Evolutionary conservation across 371 early-diverging fungal genomes (phyloP), one percentile per base, ranked within the genome.

Genomic region (Mortierella sp.): DNA sequence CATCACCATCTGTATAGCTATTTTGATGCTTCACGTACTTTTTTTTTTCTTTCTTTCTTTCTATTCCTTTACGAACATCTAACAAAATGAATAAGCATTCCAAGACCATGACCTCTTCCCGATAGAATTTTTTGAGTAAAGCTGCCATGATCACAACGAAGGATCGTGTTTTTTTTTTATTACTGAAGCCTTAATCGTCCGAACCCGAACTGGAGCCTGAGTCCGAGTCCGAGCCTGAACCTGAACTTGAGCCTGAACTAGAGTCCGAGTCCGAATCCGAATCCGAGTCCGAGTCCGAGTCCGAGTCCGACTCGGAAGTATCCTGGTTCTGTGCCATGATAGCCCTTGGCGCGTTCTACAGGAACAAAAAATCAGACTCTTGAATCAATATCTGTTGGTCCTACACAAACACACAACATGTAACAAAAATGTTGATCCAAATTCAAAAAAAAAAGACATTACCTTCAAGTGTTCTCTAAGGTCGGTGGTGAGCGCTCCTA

Each of bases 401-500:
- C 26, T 26, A 10, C 5, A 7, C 6, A 12, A 24, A 48, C 26
- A n/a, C 51, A n/a, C 3, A 13, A 53, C n/a, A 21, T 16, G 18
- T 47, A 8, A 12, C 21, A 3, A 26, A n/a, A n/a, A n/a, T n/a
- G n/a, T n/a, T n/a, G n/a, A n/a, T n/a, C 34, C 34, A 7, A 4
- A 34, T 34, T 10, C 34, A 34, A 10, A 10, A 34, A 10, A 34
- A 10, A 34, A 7, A 34, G 7, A 34, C n/a, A n/a, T n/a, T 72
- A 78, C 71, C 72, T 87, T 87, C 34, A 93, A 81, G 82, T 89
- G 88, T 64, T 95, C 95, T 70, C 98, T 91, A 63, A 98, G 82
- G 18, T 96, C 96, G 41, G 96, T 97, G 1, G 98, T 98, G 54
- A 98, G 67, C 0, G 89, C 92, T 66, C 98, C 98, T 38, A 98